Conservation (phyloP, 2,329 filamentous ascomycete species). For the Epichloe typhina region DNA sequence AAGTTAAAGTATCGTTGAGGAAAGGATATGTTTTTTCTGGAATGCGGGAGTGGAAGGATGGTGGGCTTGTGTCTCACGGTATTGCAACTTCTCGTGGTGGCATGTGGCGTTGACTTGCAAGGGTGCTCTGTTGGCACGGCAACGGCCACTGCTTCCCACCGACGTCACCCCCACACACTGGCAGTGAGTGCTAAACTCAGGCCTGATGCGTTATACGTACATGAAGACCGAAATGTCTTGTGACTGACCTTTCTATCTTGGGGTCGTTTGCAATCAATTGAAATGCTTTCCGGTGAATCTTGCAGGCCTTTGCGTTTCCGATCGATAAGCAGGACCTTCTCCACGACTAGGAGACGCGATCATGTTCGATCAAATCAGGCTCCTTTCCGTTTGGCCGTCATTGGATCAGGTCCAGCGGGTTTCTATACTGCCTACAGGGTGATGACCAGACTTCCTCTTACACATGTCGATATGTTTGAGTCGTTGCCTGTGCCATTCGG, state of each 20-base stretch:
- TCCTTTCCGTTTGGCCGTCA: constrained; percentile 68
- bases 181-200: too few species aligned
- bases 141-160: constrained; percentile 7
- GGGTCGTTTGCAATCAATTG: not conserved
- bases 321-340: not conserved
- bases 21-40: not conserved
- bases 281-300: not conserved
- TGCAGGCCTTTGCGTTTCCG: not conserved
- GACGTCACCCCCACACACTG: too few species aligned
- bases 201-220: too few species aligned
- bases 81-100: not conserved
- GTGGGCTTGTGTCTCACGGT: constrained; percentile 1
- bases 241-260: not conserved
- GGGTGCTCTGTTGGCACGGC: constrained; percentile 13
- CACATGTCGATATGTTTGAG: constrained; percentile 90
- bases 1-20: not conserved
- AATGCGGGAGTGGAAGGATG: not conserved
- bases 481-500: constrained; percentile 85
- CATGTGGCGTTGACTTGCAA: not conserved
- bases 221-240: not conserved
- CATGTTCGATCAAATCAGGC: constrained; percentile 17
- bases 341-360: not conserved
- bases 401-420: constrained; percentile 88
- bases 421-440: constrained; percentile 89
- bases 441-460: constrained; percentile 59